Conservation (phyloP, 176 grass and related monocot species). For the Eremochloa ophiuroides region DNA sequence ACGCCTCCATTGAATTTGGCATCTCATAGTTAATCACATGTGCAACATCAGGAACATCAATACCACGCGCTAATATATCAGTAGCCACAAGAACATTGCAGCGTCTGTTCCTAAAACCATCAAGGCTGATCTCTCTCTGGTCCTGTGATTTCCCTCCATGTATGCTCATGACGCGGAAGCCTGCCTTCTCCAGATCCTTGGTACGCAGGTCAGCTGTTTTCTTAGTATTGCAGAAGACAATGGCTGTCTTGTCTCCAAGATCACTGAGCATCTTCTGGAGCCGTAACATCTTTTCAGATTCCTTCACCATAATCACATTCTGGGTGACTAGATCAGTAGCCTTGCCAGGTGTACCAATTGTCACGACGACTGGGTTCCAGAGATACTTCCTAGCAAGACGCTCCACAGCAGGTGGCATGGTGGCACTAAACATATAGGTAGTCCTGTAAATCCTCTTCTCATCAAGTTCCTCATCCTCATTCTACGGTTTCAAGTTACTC, state of each 20-base stretch:
- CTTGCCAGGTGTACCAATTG: constrained; percentile 90
- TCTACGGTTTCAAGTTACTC: constrained; percentile 97
- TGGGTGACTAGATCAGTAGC: constrained; percentile 89
- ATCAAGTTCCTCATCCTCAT: constrained; percentile 93
- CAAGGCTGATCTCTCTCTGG: constrained; percentile 88
- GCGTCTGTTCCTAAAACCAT: constrained; percentile 85
- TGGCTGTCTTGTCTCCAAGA: constrained; percentile 87
- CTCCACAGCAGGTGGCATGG: constrained; percentile 91
- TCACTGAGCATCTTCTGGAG: constrained; percentile 80
- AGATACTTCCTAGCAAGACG: constrained; percentile 90
- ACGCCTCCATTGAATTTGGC: constrained; percentile 71
- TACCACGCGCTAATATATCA: constrained; percentile 88
- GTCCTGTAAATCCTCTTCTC: constrained; percentile 90
- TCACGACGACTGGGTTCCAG: constrained; percentile 88
- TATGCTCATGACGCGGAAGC: constrained; percentile 76
- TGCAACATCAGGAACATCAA: constrained; percentile 97
- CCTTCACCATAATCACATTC: constrained; percentile 84
- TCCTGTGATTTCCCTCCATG: constrained; percentile 94
- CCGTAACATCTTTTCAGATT: constrained; percentile 71
- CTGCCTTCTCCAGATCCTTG: constrained; percentile 82
- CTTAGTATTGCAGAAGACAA: constrained; percentile 92
- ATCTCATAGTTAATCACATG: constrained; percentile 97
- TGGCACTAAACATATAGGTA: constrained; percentile 98
- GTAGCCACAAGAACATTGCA: constrained; percentile 98
- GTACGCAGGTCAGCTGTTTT: constrained; percentile 69